Conservation (phyloP, 2,329 filamentous ascomycete genomes). For the Alternaria sp. region DNA sequence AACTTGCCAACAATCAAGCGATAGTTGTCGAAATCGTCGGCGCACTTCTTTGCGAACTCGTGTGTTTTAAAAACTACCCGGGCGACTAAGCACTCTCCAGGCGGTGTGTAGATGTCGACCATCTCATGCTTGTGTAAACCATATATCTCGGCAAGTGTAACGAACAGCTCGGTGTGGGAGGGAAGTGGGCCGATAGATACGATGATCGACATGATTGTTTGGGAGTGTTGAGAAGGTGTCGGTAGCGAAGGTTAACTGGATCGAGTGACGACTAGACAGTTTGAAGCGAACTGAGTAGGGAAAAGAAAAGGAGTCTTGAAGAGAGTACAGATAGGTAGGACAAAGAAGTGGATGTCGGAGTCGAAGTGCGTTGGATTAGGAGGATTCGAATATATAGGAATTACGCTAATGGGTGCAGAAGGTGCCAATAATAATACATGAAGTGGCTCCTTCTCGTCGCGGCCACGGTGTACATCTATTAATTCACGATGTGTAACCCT, state of each 20-base stretch:
- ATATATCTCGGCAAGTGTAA: not conserved
- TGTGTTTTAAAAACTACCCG: not conserved
- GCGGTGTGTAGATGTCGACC: not conserved
- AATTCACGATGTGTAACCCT: not conserved
- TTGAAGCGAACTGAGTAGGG: not conserved
- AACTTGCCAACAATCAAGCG: too few relatives aligned
- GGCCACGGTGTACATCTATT: accelerated
- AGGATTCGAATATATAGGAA: too few relatives aligned
- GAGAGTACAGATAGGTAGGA: not conserved
- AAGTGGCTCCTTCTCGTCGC: too few relatives aligned
- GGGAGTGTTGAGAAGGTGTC: not conserved
- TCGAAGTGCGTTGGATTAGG: too few relatives aligned
- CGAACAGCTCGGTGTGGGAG: not conserved
- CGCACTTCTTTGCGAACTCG: not conserved
- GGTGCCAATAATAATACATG: too few relatives aligned
- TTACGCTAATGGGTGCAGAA: too few relatives aligned
- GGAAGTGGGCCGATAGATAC: not conserved
- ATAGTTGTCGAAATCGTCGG: not conserved
- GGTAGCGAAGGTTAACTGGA: accelerated
- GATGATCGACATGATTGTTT: not conserved
- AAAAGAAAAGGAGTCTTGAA: too few relatives aligned
- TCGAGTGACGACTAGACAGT: too few relatives aligned
- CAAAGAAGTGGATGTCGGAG: not conserved
- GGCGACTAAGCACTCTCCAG: not conserved
- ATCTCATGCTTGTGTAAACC: not conserved